Percentiles rank a stretch among this genome's conserved stretches.
Evolutionary conservation across 1,284 basidiomycete species (phyloP).

Genomic region (Ceratobasidium sp.): DNA sequence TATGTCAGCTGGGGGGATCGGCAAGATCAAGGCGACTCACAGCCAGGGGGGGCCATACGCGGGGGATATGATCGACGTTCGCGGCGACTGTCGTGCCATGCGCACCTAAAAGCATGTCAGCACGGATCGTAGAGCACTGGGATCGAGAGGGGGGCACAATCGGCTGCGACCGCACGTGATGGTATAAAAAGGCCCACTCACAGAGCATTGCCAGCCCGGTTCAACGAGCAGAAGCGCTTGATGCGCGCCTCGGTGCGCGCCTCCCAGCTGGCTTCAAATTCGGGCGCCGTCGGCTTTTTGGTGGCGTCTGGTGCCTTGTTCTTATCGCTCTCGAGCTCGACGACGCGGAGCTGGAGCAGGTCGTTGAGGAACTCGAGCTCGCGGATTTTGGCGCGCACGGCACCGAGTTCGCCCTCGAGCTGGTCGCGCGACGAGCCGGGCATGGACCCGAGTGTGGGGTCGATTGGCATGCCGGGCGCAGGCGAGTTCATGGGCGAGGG

Average conservation of each 20-base stretch:
- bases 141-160: conserved; percentile 6
- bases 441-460: conserved; percentile 31
- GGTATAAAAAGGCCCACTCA: conserved; percentile 49
- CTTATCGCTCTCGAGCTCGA: conserved; percentile 58
- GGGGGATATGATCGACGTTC: conserved; percentile 77
- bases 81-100: conserved; percentile 83
- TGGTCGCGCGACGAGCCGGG: conserved; percentile 37
- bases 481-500: conserved; percentile 40
- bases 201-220: conserved; percentile 81
- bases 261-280: conserved; percentile 68
- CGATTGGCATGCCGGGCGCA: conserved; percentile 37
- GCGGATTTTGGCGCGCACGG: conserved; percentile 45
- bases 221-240: conserved; percentile 76
- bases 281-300: conserved; percentile 50
- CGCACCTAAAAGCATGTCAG: conserved; percentile 52
- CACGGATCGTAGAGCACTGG: neutral
- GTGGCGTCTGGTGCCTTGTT: conserved; percentile 29
- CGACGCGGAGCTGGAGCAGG: conserved; percentile 57
- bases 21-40: conserved; percentile 15
- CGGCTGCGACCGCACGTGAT: conserved; percentile 14
- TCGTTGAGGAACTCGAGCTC: conserved; percentile 53
- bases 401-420: conserved; percentile 44
- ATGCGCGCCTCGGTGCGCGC: conserved; percentile 71
- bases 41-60: conserved; percentile 75
- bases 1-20: neutral